Percentiles rank a stretch among this genome's conserved stretches.
These are phyloP conservation scores for Claviceps maximensis DNA, from an alignment of 2,329 filamentous ascomycete species.

Conservation along the genomic window DNA sequence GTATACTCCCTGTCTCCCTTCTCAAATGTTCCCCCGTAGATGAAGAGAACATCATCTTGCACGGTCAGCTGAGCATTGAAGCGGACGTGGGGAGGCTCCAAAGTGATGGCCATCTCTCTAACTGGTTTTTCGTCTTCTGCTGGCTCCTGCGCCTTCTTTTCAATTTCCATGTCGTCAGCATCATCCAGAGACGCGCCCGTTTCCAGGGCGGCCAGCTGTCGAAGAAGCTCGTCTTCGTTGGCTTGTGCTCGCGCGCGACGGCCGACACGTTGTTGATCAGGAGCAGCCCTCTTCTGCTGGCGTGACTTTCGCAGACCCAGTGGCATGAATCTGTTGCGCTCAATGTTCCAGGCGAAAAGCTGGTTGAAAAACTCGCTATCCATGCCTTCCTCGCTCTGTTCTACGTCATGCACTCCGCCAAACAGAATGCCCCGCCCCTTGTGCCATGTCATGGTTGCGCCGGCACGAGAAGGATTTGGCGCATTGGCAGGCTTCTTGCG, in stretches of 20 bases:
- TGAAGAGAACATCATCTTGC: slow-evolving; percentile 83
- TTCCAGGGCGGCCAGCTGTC: slow-evolving; percentile 76
- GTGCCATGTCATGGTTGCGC: slow-evolving; percentile 87
- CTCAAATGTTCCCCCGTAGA: slow-evolving; percentile 91
- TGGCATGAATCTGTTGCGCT: slow-evolving; percentile 89
- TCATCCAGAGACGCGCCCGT: slow-evolving; percentile 53
- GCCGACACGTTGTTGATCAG: slow-evolving; percentile 39
- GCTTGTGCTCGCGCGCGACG: slow-evolving; percentile 68
- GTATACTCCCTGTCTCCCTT: slow-evolving; percentile 91
- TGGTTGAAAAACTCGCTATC: slow-evolving; percentile 96
- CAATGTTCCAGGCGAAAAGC: slow-evolving; percentile 86
- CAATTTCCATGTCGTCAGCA: slow-evolving; percentile 34
- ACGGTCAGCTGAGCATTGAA: slow-evolving; percentile 89
- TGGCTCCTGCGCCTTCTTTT: slow-evolving; percentile 36
- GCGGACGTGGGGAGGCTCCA: slow-evolving; percentile 76
- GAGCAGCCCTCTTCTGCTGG: slow-evolving; percentile 43
- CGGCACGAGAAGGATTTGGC: slow-evolving; percentile 71
- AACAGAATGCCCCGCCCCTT: slow-evolving; percentile 88
- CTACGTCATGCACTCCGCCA: slow-evolving; percentile 87
- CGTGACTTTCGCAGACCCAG: slow-evolving; percentile 64
- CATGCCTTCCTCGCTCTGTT: slow-evolving; percentile 84
- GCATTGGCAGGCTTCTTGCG: slow-evolving; percentile 85
- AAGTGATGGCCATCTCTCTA: slow-evolving; percentile 51
- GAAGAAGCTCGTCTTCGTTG: slow-evolving; percentile 79
- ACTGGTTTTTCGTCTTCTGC: slow-evolving; percentile 44